Base-by-base conservation (phyloP, 2,329 filamentous ascomycete species). In the Aspergillus novoparasiticus region DNA sequence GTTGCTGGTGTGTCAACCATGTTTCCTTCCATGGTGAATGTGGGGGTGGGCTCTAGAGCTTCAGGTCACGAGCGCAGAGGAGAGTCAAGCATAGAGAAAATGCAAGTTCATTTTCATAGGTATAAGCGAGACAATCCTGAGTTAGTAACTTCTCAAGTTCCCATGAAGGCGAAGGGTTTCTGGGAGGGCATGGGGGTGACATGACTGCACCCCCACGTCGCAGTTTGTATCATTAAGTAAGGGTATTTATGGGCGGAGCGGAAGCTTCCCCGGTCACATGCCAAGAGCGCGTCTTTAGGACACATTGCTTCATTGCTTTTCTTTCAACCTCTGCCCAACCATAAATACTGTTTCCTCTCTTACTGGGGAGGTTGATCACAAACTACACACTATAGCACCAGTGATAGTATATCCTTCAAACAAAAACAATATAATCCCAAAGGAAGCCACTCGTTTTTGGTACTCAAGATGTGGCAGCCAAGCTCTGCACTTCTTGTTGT, bases 401-500 rank as follows among this genome's bases (percentile, higher is more conserved):
- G 8, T 30, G 19, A 23, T 12, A 14, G n/a, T 19, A 51, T 21
- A n/a, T 4, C 30, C 10, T 6, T 28, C 26, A 28, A 50, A 9
- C 23, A 16, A 26, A 46, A 6, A 11, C 16, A 26, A 26, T 26
- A 23, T 11, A 46, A 30, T 50, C 14, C 6, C 28, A 32, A 11
- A 32, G 48, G 28, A 51, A 36, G n/a, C 6, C 28, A n/a, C 43
- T 39, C 32, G 19, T 14, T 30, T 60, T 60, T 54, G 14, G 26
- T 45, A n/a, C 57, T 63, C 66, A 72, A 60, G 32, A 79, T 77
- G 74, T 68, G 77, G 65, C 73, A 71, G 57, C 71, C 72, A 57
- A 72, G 70, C 74, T 88, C 74, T 80, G 67, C 72, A 54, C 67
- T 76, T 56, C 85, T 73, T 83, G 86, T 72, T 81, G 84, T 69